Conservation (phyloP, 768 basidiomycete species). For the Boletus vinaceobasis region DNA sequence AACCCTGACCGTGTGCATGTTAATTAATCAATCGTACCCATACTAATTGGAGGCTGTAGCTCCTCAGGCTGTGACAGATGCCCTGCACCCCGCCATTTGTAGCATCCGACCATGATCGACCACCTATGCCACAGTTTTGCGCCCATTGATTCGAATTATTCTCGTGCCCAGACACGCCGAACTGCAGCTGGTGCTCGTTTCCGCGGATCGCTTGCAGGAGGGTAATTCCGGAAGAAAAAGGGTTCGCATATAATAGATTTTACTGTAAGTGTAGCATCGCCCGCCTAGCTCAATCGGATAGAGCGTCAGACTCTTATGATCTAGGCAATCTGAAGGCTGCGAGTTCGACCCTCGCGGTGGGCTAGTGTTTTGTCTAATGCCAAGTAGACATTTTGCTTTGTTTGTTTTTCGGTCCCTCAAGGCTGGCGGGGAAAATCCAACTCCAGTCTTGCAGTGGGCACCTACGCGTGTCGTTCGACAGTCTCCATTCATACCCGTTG, state of each 20-base stretch:
- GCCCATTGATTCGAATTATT: conserved; percentile 12
- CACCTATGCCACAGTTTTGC: conserved; percentile 24
- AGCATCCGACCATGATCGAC: conserved; percentile 6
- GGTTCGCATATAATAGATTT: background rate
- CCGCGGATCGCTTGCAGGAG: background rate
- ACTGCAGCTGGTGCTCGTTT: background rate
- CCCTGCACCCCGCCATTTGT: conserved; percentile 12
- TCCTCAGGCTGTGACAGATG: conserved; percentile 14
- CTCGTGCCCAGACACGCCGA: background rate
- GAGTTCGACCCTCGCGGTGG: conserved; percentile 65
- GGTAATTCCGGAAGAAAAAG: background rate
- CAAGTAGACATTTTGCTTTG: background rate
- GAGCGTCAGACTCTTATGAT: conserved; percentile 62
- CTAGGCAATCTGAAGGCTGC: conserved; percentile 55
- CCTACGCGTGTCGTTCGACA: no score
- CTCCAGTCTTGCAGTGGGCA: background rate
- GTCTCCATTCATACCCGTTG: no score
- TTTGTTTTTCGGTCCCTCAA: background rate
- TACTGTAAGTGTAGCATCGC: conserved; percentile 18
- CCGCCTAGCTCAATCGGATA: conserved; percentile 69
- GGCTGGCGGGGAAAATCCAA: background rate
- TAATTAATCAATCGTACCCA: conserved; percentile 19
- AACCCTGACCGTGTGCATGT: conserved; percentile 11
- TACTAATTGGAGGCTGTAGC: conserved; percentile 10
- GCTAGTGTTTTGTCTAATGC: conserved; percentile 35